Base-by-base conservation (phyloP, 495 filamentous ascomycete species). In the Xylaria palmicola region DNA sequence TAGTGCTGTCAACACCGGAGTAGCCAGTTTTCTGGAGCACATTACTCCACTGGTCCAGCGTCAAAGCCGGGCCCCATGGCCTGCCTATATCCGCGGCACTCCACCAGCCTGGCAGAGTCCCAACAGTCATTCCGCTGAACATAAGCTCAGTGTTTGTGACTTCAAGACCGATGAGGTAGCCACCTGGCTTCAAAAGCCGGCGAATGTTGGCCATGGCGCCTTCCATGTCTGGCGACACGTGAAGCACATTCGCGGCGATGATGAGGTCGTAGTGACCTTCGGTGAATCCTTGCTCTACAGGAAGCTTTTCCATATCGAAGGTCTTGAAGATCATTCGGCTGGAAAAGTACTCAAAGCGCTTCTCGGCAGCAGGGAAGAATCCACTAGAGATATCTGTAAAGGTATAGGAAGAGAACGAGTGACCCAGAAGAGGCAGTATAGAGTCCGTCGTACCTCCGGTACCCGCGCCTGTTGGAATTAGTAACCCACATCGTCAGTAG, bases 171-270 rank as follows among this genome's bases (percentile, higher is more conserved):
- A 86, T 20, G 2, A 86, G 60, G 53, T 76, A 76, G 2, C 84
- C 84, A 17, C 82, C 84, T 9, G 83, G 82, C 53, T 79, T 81
- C n/a, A 87, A 55, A 0, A 87, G 66, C 7, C 62, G 54, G 1
- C 74, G 71, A 0, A 75, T 56, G 62, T 85, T 78, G 0, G 13
- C 27, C 9, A 87, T 39, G 0, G 75, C 80, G 7, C 71, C 50
- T 2, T 73, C 39, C 0, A 83, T 55, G 8, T 59, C 54, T 1
- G 48, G 45, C 0, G 83, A 85, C 0, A 80, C 80, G 60, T 87
- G 83, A 4, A 86, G 52, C 2, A 74, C 73, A 15, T 70, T 69
- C 3, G 69, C 67, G 12, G 77, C 76, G 15, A 81, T 50, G 4
- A 87, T 68, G 13, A 86, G 12, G 47, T 86, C 83, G 56, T 80